Conservation (phyloP, 257 asterid genomes). For the Solanum virginianum region DNA sequence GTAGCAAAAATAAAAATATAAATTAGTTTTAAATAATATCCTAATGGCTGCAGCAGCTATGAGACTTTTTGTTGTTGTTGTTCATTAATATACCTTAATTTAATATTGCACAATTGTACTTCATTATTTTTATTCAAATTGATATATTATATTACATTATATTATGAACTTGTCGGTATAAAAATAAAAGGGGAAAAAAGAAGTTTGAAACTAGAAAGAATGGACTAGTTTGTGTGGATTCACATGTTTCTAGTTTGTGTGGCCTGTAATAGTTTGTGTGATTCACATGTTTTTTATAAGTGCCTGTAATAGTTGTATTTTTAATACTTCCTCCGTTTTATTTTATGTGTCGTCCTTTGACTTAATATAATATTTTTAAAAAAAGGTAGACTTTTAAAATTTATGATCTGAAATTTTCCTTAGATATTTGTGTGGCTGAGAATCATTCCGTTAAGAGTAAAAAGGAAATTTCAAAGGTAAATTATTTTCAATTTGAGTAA, state of each 20-base stretch:
- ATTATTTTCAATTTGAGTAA: too few species aligned
- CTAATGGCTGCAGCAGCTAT: neutral
- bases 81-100: neutral
- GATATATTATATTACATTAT: neutral
- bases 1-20: too few species aligned
- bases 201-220: neutral
- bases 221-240: neutral
- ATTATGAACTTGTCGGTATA: neutral
- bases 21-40: neutral
- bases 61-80: neutral
- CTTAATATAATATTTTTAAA: too few species aligned
- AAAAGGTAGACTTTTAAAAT: too few species aligned
- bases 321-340: neutral
- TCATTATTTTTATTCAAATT: neutral
- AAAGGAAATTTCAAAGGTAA: too few species aligned
- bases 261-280: too few species aligned
- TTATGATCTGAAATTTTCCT: too few species aligned
- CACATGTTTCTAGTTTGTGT: neutral
- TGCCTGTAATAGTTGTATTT: neutral
- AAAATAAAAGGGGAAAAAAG: neutral
- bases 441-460: too few species aligned
- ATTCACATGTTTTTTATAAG: too few species aligned
- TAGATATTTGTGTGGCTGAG: too few species aligned
- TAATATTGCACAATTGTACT: neutral
- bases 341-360: fast-evolving